Evolutionary conservation across 805 yeast species (phyloP), one percentile per base, ranked within the genome.

Genomic region (Lachancea thermotolerans): DNA sequence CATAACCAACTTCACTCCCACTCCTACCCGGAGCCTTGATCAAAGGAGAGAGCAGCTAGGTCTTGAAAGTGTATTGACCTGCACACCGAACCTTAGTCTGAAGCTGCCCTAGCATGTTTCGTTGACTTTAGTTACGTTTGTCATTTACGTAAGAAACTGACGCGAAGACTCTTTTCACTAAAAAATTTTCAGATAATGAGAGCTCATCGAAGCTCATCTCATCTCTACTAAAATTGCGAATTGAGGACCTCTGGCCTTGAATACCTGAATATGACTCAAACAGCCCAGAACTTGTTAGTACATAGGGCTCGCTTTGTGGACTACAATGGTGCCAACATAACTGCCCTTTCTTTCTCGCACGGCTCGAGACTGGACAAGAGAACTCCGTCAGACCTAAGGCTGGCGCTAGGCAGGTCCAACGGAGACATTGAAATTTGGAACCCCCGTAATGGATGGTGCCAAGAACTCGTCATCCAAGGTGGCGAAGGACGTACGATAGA

Each of bases 391-490:
- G 81, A 77, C 48, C 69, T 88, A 45, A 60, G 96, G 48, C 67
- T 93, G 33, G 97, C 98, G 0, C 85, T 91, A 5, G 98, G 96
- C 28, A 76, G 97, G 62, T 78, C 87, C 38, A 90, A 93, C 60
- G 99, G 99, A 34, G 90, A 90, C 58, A 85, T 93, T 48, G 99
- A 93, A 65, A 80, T 93, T 30, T 91, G 98, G 96, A 87, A 87
- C 62, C 96, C 96, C 35, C 73, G 81, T 56, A 72, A 74, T 49
- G 75, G 77, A 56, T 90, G 97, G 97, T 68, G 78, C 43, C 88
- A 86, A 51, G 97, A 93, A 58, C 62, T 66, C 16, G 69, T 78
- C 0, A 71, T 91, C 37, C 78, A 76, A 45, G 97, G 98, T 10
- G 88, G 95, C 2, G 73, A 74, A 46, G 95, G 84, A 25, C 75